Percentiles rank a stretch among this genome's conserved stretches.
Conservation (phyloP, 2,329 filamentous ascomycete genomes). For the Dactylellina leptospora region DNA sequence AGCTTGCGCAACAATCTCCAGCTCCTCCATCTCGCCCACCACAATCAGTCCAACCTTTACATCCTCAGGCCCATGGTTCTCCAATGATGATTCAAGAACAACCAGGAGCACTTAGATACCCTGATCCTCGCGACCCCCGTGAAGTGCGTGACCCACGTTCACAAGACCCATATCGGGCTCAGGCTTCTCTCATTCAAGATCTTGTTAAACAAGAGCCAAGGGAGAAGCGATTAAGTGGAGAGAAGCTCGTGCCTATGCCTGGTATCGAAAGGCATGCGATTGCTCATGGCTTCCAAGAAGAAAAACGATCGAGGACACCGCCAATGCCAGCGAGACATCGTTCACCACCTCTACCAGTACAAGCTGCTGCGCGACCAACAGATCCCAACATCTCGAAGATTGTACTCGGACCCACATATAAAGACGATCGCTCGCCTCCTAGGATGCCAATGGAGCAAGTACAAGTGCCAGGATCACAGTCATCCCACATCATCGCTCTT, state of each 20-base stretch:
- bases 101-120: conserved; percentile 12
- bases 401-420: conserved; percentile 28
- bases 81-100: conserved; percentile 36
- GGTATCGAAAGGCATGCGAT: conserved; percentile 31
- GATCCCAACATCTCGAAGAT: conserved; percentile 35
- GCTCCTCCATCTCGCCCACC: conserved; percentile 2
- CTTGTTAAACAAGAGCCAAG: conserved; percentile 40
- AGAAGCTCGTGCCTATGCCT: conserved; percentile 42
- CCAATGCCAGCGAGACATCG: conserved; percentile 23
- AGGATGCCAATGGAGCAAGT: conserved; percentile 40
- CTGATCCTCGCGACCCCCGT: conserved; percentile 17
- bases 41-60: conserved; percentile 7
- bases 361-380: conserved; percentile 13
- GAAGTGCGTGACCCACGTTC: conserved; percentile 35
- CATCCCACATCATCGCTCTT: conserved; percentile 27
- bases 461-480: conserved; percentile 17
- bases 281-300: conserved; percentile 31
- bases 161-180: conserved; percentile 37
- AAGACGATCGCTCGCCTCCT: conserved; percentile 41
- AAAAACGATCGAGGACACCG: conserved; percentile 31
- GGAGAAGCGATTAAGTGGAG: conserved; percentile 31
- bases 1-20: conserved; percentile 28
- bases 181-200: conserved; percentile 34
- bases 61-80: conserved; percentile 1
- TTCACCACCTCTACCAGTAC: conserved; percentile 14